phyloP scores from a whole-genome alignment of 2,329 filamentous ascomycete genomes.

The Calonectria leucothoes region DNA sequence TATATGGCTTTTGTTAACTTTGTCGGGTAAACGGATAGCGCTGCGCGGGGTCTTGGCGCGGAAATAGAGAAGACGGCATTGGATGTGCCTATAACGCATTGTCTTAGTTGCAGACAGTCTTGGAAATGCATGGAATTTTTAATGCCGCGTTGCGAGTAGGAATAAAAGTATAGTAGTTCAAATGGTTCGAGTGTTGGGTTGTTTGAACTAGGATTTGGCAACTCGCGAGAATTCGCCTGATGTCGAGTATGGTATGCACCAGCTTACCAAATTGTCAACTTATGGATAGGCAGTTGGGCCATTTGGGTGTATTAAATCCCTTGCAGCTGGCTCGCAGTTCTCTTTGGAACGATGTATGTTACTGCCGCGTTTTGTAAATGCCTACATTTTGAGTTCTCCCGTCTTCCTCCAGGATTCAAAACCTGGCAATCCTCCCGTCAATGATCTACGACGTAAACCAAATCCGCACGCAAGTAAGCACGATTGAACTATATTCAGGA shows the following conservation, averaged over 20 bases:
- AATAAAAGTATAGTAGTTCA: background rate
- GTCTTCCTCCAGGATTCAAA: background rate
- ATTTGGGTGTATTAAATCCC: background rate
- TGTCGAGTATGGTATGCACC: background rate
- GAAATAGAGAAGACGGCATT: background rate
- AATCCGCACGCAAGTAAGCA: background rate
- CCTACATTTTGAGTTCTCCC: background rate
- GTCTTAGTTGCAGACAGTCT: background rate
- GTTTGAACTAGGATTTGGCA: background rate
- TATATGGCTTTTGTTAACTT: background rate
- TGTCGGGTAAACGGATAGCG: background rate
- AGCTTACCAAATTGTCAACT: background rate
- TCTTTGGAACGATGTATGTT: background rate
- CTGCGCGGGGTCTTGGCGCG: too few relatives aligned
- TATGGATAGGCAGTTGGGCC: background rate
- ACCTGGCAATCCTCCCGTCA: background rate
- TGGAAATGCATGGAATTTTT: background rate
- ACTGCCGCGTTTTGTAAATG: background rate
- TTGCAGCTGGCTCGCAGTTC: background rate
- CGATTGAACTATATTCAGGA: background rate
- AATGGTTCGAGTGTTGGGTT: background rate
- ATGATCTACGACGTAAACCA: background rate
- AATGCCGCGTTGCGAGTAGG: too few relatives aligned
- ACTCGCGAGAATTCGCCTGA: background rate
- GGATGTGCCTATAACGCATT: background rate